Conservation (phyloP, 129 eudicot genomes). For the Flaveria bidentis region DNA sequence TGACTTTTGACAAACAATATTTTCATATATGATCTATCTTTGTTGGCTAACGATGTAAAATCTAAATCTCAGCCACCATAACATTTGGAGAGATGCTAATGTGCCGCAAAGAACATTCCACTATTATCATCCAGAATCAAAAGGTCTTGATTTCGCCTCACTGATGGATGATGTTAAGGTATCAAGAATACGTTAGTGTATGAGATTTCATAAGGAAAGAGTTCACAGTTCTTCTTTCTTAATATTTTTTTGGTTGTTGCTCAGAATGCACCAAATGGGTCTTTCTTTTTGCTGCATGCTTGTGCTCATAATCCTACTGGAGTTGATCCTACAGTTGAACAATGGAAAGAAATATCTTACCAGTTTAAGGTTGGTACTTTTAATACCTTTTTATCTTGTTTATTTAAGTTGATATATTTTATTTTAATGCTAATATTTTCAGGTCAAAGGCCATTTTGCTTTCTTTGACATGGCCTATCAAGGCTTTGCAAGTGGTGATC, state of each 20-base stretch:
- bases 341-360: conserved; percentile 89
- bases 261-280: conserved; percentile 96
- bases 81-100: conserved; percentile 97
- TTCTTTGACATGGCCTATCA: conserved; percentile 99
- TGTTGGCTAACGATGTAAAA: conserved; percentile 31
- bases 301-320: conserved; percentile 99
- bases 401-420: conserved; percentile 1
- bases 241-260: conserved; percentile 18
- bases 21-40: background rate
- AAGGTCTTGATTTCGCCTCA: conserved; percentile 82
- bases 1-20: background rate
- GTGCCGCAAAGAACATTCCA: conserved; percentile 79
- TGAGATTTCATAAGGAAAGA: background rate
- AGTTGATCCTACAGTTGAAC: conserved; percentile 92
- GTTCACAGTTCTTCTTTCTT: background rate
- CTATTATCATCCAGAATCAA: conserved; percentile 86
- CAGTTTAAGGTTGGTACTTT: conserved; percentile 62
- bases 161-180: conserved; percentile 93
- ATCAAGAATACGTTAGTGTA: conserved; percentile 9
- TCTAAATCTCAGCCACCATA: conserved; percentile 74
- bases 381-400: background rate
- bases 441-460: conserved; percentile 95
- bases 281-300: conserved; percentile 96
- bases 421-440: conserved; percentile 18
- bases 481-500: conserved; percentile 98